Base-by-base conservation (phyloP, 371 early-diverging fungal species). In the Lichtheimia ramosa region DNA sequence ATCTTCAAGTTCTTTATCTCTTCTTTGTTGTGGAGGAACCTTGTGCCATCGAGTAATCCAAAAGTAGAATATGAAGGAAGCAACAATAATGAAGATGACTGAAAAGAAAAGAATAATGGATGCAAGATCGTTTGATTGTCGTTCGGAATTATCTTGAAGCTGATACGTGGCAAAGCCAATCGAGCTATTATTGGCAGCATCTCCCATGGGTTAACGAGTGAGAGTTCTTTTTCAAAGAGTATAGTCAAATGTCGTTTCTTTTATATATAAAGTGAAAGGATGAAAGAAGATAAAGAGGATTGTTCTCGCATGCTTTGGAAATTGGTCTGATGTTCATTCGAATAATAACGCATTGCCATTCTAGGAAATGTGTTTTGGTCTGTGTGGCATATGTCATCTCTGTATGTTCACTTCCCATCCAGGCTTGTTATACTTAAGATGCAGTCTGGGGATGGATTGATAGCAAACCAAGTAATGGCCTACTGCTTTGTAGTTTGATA, bases 41-140 rank as follows among this genome's bases (percentile, higher is more conserved):
- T 71, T 77, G 51, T 77, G 75, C 70, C 74, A 69, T 60, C 75
- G 74, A 3, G 76, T 77, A 24, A 74, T 75, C 81, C 81, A 81
- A 56, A 81, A 77, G 51, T 81, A 81, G 23, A 81, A 58, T 0
- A 64, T 57, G 58, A 81, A 77, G 1, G 76, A 75, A 5, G 70
- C 16, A 5, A 77, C 23, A 13, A 81, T 43, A 16, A 74, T 43
- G 24, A 63, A 53, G 23, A 81, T 69, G 49, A 75, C 71, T 10
- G 74, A 66, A 42, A 77, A 75, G 51, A 81, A 77, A 1, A 81
- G 52, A 3, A 74, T 68, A 34, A 81, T 77, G 7, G 81, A 81
- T 2, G 63, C 69, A 21, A 70, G 60, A 20, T 77, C 75, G 18
- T 62, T 77, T 0, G 72, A 39, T 8, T 64, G 69, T 23, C 59